A percentile compares a stretch with the other conserved stretches of the same genome.
Evolutionary conservation across 495 filamentous ascomycete genomes (phyloP).

Genomic region (Cercophora scortea): DNA sequence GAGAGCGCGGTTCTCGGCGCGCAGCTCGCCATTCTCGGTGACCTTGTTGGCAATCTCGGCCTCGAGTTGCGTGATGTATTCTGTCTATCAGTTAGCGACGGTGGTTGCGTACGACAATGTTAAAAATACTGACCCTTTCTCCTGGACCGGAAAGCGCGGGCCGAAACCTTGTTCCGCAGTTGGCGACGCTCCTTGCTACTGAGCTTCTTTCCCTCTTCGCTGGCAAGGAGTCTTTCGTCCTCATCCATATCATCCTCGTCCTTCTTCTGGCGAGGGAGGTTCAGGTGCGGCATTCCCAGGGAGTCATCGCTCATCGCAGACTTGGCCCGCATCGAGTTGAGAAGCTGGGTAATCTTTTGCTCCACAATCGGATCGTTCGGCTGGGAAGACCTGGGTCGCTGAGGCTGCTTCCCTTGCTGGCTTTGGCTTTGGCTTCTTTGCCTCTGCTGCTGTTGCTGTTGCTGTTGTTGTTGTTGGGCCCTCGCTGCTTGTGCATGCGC

Average conservation of each 20-base stretch:
- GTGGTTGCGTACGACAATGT: not conserved
- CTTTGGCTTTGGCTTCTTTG: slow-evolving; percentile 18
- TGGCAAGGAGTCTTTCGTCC: slow-evolving; percentile 85
- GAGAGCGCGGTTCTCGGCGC: slow-evolving; percentile 62
- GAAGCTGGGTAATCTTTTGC: slow-evolving; percentile 75
- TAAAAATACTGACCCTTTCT: slow-evolving; percentile 72
- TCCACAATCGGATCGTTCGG: slow-evolving; percentile 62
- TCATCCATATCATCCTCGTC: slow-evolving; percentile 98
- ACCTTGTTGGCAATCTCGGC: slow-evolving; percentile 66
- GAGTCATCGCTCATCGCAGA: slow-evolving; percentile 43
- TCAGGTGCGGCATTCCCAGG: slow-evolving; percentile 42
- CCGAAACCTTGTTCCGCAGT: slow-evolving; percentile 95
- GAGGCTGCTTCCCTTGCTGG: slow-evolving; percentile 32
- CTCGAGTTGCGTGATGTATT: slow-evolving; percentile 93
- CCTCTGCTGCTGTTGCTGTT: slow-evolving; percentile 44
- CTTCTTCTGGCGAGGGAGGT: slow-evolving; percentile 57
- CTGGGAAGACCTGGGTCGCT: slow-evolving; percentile 37
- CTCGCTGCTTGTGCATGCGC: slow-evolving; percentile 85
- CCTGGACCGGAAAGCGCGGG: slow-evolving; percentile 87
- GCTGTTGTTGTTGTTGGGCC: slow-evolving; percentile 65
- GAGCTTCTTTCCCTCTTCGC: slow-evolving; percentile 95
- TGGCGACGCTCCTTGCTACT: slow-evolving; percentile 91
- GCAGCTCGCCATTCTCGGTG: slow-evolving; percentile 64
- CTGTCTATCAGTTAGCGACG: slow-evolving; percentile 51
- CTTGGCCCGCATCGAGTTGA: slow-evolving; percentile 75